Conservation (phyloP, 441 rosid genomes). For the Gossypium davidsonii region DNA sequence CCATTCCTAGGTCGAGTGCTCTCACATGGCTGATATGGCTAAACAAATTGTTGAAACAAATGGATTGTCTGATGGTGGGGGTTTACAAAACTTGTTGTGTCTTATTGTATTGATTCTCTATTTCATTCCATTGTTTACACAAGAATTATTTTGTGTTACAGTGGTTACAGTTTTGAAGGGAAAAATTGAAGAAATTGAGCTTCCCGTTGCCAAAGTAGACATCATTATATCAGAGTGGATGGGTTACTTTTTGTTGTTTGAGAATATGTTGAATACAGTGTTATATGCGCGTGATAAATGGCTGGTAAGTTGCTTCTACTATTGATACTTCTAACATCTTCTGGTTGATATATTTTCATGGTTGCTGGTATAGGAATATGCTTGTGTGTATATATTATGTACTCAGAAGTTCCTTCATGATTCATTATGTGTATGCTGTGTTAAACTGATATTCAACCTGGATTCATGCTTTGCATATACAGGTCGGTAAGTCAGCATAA, state of each 20-base stretch:
- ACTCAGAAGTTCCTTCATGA: background rate
- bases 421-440: background rate
- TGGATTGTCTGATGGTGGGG: conserved; percentile 74
- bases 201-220: conserved; percentile 84
- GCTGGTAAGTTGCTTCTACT: conserved; percentile 64
- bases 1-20: conserved; percentile 72
- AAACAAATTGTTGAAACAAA: conserved; percentile 83
- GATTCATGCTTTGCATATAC: background rate
- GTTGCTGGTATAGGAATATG: background rate
- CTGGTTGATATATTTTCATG: background rate
- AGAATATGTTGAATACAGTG: conserved; percentile 90
- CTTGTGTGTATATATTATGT: background rate
- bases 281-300: conserved; percentile 95
- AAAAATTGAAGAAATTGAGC: conserved; percentile 92
- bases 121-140: background rate
- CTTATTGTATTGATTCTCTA: background rate
- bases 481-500: background rate
- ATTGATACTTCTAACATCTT: background rate
- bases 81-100: background rate
- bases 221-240: conserved; percentile 98
- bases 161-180: conserved; percentile 96
- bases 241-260: conserved; percentile 95
- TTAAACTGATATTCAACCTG: background rate
- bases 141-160: conserved; percentile 22
- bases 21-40: conserved; percentile 95